Evolutionary conservation across 1,284 basidiomycete species (phyloP).

Genomic region (Cerioporus squamosus): DNA sequence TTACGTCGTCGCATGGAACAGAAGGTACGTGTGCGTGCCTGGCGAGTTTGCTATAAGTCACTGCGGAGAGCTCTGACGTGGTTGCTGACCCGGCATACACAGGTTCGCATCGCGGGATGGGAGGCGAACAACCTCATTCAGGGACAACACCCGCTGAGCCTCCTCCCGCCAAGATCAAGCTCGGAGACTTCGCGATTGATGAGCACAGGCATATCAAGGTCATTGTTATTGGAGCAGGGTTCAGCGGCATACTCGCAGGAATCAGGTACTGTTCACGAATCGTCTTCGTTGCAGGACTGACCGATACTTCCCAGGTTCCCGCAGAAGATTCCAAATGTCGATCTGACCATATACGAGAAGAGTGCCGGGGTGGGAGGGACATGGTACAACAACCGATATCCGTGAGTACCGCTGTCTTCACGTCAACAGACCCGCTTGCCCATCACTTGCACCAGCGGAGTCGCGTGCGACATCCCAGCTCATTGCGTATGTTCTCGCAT

Average conservation of each 20-base stretch:
- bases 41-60: too few species aligned
- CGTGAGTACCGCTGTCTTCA: slow-evolving; percentile 23
- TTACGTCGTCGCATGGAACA: too few species aligned
- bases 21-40: too few species aligned
- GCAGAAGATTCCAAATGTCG: slow-evolving; percentile 55
- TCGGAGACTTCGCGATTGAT: slow-evolving; percentile 45
- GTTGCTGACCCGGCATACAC: too few species aligned
- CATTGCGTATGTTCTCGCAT: slow-evolving; percentile 44
- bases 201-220: slow-evolving; percentile 53
- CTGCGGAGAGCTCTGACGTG: too few species aligned
- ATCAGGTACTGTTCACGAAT: slow-evolving; percentile 42
- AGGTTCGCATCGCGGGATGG: too few species aligned
- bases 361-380: slow-evolving; percentile 62
- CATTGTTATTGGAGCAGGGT: slow-evolving; percentile 56
- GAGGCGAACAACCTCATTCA: too few species aligned
- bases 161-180: background rate
- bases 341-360: slow-evolving; percentile 63
- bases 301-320: slow-evolving; percentile 43
- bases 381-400: slow-evolving; percentile 50
- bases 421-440: too few species aligned
- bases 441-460: slow-evolving; percentile 34
- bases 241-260: slow-evolving; percentile 57
- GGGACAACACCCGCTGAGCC: too few species aligned
- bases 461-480: slow-evolving; percentile 61
- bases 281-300: background rate